Evolutionary conservation across 805 yeast species (phyloP).

Genomic region (Spathaspora girioi): DNA sequence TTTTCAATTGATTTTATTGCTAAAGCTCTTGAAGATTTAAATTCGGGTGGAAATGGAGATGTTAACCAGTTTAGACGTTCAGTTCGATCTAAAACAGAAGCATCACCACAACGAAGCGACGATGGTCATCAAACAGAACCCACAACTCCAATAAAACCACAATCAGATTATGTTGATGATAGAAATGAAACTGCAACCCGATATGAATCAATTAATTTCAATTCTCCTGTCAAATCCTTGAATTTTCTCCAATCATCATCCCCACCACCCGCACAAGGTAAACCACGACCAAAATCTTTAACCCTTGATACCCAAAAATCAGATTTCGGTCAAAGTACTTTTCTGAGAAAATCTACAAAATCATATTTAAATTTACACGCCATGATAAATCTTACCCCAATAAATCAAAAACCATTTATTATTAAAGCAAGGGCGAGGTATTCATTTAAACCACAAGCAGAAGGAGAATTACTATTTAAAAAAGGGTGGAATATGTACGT

Average conservation of each 20-base stretch:
- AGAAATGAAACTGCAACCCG: constrained; percentile 34
- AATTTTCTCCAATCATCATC: neutral
- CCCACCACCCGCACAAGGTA: neutral
- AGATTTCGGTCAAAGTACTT: constrained; percentile 10
- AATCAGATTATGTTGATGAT: constrained; percentile 34
- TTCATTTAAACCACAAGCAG: constrained; percentile 37
- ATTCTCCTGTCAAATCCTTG: constrained; percentile 5
- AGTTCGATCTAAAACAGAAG: constrained; percentile 21
- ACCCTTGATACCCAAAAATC: constrained; percentile 13
- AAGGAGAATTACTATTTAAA: constrained; percentile 37
- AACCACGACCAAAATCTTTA: constrained; percentile 24
- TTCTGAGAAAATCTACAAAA: constrained; percentile 28
- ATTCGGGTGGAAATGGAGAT: constrained; percentile 44
- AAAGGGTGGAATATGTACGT: constrained; percentile 42
- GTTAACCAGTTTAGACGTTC: constrained; percentile 37
- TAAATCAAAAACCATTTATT: constrained; percentile 24
- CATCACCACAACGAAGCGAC: constrained; percentile 5
- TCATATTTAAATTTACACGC: constrained; percentile 31
- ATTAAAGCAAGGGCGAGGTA: constrained; percentile 38
- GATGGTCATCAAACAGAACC: constrained; percentile 9
- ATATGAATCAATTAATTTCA: constrained; percentile 25
- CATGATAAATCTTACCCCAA: constrained; percentile 29
- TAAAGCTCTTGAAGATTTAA: constrained; percentile 43
- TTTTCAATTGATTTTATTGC: constrained; percentile 45
- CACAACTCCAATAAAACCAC: constrained; percentile 14